Percentiles rank a stretch among this genome's conserved stretches.
phyloP scores from a whole-genome alignment of 306 rosid species.

The Cucurbita moschata region DNA sequence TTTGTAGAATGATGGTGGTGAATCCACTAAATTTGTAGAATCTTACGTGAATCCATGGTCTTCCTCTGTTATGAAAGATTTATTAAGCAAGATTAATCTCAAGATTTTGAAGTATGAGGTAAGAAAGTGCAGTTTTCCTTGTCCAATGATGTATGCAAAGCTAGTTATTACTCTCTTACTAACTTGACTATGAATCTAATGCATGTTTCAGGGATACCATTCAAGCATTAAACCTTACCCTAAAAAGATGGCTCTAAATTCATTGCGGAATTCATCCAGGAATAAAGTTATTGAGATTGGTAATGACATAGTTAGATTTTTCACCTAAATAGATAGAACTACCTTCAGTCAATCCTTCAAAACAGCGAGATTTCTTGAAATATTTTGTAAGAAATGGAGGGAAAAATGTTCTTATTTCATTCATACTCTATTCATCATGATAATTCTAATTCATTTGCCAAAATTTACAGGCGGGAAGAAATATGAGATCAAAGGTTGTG shows the following conservation, averaged over 20 bases:
- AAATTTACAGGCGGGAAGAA: conserved; percentile 55
- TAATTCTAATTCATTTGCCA: neutral
- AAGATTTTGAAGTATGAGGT: conserved; percentile 42
- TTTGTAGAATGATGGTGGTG: conserved; percentile 35
- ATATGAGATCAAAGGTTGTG: conserved; percentile 83
- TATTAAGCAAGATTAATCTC: conserved; percentile 37
- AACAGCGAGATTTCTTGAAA: neutral
- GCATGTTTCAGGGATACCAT: conserved; percentile 54
- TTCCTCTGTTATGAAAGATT: conserved; percentile 30
- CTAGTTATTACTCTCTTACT: neutral
- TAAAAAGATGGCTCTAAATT: conserved; percentile 50
- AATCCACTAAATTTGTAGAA: conserved; percentile 10
- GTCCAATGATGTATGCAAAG: neutral
- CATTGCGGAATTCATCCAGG: conserved; percentile 62
- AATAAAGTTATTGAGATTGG: conserved; percentile 75
- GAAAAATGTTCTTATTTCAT: neutral
- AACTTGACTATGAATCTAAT: conserved; percentile 4
- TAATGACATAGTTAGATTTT: conserved; percentile 4
- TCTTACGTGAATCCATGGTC: conserved; percentile 67
- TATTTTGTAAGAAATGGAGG: neutral
- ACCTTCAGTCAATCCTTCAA: conserved; percentile 3
- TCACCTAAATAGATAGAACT: neutral
- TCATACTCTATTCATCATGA: neutral
- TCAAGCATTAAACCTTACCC: conserved; percentile 47
- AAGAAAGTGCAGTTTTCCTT: conserved; percentile 16